A percentile compares a stretch with the other conserved stretches of the same genome.
Conservation (phyloP, 345 rosid species). For the Boechera divaricarpa region DNA sequence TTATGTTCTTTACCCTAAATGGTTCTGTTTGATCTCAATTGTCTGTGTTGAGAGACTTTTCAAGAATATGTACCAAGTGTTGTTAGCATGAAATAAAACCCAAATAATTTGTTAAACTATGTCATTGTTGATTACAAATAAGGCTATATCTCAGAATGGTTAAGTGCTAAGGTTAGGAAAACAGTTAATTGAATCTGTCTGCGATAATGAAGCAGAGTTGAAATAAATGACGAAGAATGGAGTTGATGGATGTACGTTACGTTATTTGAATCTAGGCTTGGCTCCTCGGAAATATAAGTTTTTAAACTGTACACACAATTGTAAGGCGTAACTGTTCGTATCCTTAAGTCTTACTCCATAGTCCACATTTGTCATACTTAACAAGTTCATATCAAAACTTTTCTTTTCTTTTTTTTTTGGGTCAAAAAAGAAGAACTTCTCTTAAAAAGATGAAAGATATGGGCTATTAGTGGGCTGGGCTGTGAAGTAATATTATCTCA, state of each 20-base stretch:
- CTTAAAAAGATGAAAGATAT: not conserved
- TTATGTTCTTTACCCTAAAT: not conserved
- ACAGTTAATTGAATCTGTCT: not conserved
- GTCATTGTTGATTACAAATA: not conserved
- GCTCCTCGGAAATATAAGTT: conserved; percentile 19
- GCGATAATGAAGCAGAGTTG: not conserved
- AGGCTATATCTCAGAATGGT: conserved; percentile 7
- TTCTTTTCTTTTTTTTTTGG: too few relatives aligned
- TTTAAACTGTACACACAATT: conserved; percentile 2
- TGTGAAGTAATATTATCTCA: too few relatives aligned
- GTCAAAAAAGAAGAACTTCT: not conserved
- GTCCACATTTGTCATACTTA: conserved; percentile 27
- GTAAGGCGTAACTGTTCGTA: not conserved
- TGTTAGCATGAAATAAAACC: not conserved
- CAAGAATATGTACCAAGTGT: conserved; percentile 13
- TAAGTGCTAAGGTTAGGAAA: not conserved
- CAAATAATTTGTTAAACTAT: not conserved
- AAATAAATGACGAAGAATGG: conserved; percentile 20
- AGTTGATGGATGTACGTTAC: conserved; percentile 9
- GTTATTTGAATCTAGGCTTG: conserved; percentile 30
- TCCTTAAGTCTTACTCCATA: not conserved
- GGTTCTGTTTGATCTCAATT: not conserved
- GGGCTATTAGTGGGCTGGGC: not conserved
- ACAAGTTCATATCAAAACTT: too few relatives aligned
- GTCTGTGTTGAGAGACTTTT: not conserved